These are phyloP conservation scores for Ramichloridium luteum DNA, from an alignment of 2,329 filamentous ascomycete species.

Conservation along the genomic window DNA sequence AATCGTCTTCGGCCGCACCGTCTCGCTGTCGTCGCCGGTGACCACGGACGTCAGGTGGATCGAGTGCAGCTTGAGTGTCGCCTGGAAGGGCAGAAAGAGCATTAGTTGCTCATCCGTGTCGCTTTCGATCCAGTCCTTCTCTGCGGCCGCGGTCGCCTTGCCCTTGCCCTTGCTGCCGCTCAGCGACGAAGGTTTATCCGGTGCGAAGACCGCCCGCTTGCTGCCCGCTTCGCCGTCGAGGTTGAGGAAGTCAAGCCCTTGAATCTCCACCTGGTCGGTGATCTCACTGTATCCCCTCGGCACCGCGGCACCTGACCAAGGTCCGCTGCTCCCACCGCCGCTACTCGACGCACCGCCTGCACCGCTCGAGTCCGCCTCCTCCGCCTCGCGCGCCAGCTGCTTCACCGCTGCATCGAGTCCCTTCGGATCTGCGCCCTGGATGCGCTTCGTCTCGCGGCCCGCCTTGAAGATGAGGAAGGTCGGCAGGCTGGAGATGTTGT, in stretches of 20 bases:
- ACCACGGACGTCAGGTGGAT: conserved; percentile 74
- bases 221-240: conserved; percentile 63
- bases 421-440: conserved; percentile 54
- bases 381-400: conserved; percentile 56
- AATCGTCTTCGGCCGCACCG: conserved; percentile 70
- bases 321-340: conserved; percentile 31
- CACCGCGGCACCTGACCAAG: conserved; percentile 62
- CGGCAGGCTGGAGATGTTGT: conserved; percentile 66
- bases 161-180: conserved; percentile 33
- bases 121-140: conserved; percentile 81
- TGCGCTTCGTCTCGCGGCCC: conserved; percentile 26
- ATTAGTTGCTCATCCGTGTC: conserved; percentile 95
- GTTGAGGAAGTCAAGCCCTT: conserved; percentile 78
- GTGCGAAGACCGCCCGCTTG: conserved; percentile 60
- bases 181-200: conserved; percentile 52
- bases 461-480: conserved; percentile 66
- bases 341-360: conserved; percentile 26
- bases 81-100: conserved; percentile 81
- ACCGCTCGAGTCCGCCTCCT: conserved; percentile 20
- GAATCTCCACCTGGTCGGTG: conserved; percentile 66
- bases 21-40: conserved; percentile 58
- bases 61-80: conserved; percentile 79
- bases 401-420: conserved; percentile 60
- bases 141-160: conserved; percentile 38
- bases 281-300: conserved; percentile 76